phyloP scores from a whole-genome alignment of 2,329 filamentous ascomycete species.

The Fusarium pilosicola region DNA sequence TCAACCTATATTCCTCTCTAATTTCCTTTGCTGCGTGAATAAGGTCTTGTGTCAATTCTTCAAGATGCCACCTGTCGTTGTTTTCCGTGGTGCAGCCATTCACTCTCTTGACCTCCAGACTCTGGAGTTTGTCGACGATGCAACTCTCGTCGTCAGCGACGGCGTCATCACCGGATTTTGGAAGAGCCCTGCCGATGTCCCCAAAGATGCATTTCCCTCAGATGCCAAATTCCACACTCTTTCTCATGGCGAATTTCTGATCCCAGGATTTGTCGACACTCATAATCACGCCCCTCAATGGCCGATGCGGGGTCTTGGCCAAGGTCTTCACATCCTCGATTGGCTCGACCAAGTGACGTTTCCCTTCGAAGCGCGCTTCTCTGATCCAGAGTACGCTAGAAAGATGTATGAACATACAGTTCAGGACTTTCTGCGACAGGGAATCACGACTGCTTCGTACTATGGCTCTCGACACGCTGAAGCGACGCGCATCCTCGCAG shows the following conservation, averaged over 20 bases:
- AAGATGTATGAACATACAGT: conserved; percentile 14
- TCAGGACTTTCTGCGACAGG: conserved; percentile 7
- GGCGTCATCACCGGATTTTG: conserved; percentile 7
- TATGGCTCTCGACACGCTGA: conserved; percentile 19
- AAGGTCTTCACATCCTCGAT: conserved; percentile 65
- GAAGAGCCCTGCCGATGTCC: background rate
- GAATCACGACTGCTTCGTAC: conserved; percentile 18
- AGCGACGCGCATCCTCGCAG: conserved; percentile 6
- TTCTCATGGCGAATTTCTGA: conserved; percentile 26
- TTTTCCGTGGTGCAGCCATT: conserved; percentile 6
- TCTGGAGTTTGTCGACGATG: background rate
- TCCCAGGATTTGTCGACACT: conserved; percentile 71
- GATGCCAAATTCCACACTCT: background rate
- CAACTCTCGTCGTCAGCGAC: background rate
- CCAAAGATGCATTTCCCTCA: background rate
- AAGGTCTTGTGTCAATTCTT: accelerated
- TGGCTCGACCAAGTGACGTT: conserved; percentile 75
- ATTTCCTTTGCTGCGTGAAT: accelerated
- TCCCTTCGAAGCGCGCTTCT: conserved; percentile 41
- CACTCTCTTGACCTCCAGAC: background rate
- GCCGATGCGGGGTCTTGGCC: conserved; percentile 59
- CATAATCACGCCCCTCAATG: conserved; percentile 74
- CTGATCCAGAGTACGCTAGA: background rate
- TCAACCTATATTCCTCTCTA: too few species aligned
- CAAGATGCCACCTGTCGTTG: background rate